A percentile compares a stretch with the other conserved stretches of the same genome.
Evolutionary conservation across 2,329 filamentous ascomycete species (phyloP).

Genomic region (Diaporthe australafricana): DNA sequence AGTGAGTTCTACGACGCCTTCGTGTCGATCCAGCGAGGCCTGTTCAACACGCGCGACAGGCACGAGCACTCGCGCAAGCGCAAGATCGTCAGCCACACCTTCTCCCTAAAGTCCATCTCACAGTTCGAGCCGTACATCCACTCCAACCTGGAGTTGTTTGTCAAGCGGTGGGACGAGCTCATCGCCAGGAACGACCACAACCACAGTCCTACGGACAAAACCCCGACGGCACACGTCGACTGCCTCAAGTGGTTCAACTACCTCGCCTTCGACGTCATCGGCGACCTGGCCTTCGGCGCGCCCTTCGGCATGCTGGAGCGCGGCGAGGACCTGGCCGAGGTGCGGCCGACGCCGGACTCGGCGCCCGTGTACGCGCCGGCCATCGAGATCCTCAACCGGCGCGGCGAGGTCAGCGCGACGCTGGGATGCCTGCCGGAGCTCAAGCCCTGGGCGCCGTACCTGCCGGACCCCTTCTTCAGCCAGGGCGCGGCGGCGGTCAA

Average conservation of each 20-base stretch:
- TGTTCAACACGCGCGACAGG: slow-evolving; percentile 91
- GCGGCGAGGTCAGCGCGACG: slow-evolving; percentile 86
- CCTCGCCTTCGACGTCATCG: slow-evolving; percentile 66
- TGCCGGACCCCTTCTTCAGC: slow-evolving; percentile 86
- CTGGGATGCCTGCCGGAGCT: slow-evolving; percentile 80
- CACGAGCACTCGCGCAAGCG: slow-evolving; percentile 88
- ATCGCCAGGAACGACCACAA: slow-evolving; percentile 54
- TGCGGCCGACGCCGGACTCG: slow-evolving; percentile 70
- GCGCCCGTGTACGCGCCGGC: slow-evolving; percentile 78
- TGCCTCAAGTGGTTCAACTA: slow-evolving; percentile 84
- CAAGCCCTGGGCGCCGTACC: slow-evolving; percentile 82
- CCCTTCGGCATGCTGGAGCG: slow-evolving; percentile 86
- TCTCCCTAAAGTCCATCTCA: slow-evolving; percentile 81
- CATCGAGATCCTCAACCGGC: slow-evolving; percentile 88
- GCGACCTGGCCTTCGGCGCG: slow-evolving; percentile 75
- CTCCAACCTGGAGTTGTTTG: slow-evolving; percentile 79
- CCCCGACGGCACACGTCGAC: slow-evolving; percentile 72
- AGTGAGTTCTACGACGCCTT: slow-evolving; percentile 93
- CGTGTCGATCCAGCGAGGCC: slow-evolving; percentile 84
- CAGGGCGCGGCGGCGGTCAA: slow-evolving; percentile 80
- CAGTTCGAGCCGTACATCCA: slow-evolving; percentile 94
- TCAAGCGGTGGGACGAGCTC: slow-evolving; percentile 77
- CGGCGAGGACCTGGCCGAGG: slow-evolving; percentile 81
- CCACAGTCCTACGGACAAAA: slow-evolving; percentile 53
- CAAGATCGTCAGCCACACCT: slow-evolving; percentile 89